A percentile compares a stretch with the other conserved stretches of the same genome.
Evolutionary conservation across 192 early-diverging fungal genomes (phyloP).

Genomic region (Phycomyces blakesleeanus): DNA sequence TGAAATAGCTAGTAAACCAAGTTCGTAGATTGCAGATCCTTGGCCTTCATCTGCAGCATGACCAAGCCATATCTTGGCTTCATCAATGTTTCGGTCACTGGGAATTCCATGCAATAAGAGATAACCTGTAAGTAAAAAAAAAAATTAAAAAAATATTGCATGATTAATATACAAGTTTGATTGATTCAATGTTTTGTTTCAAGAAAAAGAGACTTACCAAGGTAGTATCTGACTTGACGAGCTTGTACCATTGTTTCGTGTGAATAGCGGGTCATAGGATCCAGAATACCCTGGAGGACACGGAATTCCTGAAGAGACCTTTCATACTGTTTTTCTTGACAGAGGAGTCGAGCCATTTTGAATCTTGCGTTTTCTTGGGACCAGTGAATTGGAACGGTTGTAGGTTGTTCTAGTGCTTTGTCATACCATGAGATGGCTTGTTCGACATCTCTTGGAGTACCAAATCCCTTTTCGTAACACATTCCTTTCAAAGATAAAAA

Average conservation of each 20-base stretch:
- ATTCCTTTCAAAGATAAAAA: background rate
- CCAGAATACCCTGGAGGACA: constrained; percentile 11
- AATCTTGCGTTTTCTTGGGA: constrained; percentile 14
- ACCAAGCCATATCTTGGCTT: background rate
- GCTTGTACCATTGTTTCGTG: constrained; percentile 17
- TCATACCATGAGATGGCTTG: constrained; percentile 16
- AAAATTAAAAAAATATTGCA: too few species aligned
- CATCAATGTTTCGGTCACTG: background rate
- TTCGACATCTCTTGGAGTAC: background rate
- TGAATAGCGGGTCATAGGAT: constrained; percentile 16
- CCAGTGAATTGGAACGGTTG: background rate
- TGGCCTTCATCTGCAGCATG: constrained; percentile 31
- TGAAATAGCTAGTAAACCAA: constrained; percentile 7
- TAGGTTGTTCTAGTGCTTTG: constrained; percentile 6
- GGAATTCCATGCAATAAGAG: background rate
- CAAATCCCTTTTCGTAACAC: constrained; percentile 21
- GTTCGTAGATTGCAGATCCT: constrained; percentile 18
- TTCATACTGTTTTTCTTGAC: constrained; percentile 1
- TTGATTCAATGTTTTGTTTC: constrained; percentile 3
- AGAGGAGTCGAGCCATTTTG: constrained; percentile 6
- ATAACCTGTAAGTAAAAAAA: too few species aligned
- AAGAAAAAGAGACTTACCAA: constrained; percentile 20
- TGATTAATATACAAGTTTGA: too few species aligned
- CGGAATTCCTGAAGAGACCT: constrained; percentile 10
- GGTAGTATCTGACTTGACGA: constrained; percentile 14